phyloP scores from a whole-genome alignment of 768 basidiomycete genomes.

The Scleroderma citrinum region DNA sequence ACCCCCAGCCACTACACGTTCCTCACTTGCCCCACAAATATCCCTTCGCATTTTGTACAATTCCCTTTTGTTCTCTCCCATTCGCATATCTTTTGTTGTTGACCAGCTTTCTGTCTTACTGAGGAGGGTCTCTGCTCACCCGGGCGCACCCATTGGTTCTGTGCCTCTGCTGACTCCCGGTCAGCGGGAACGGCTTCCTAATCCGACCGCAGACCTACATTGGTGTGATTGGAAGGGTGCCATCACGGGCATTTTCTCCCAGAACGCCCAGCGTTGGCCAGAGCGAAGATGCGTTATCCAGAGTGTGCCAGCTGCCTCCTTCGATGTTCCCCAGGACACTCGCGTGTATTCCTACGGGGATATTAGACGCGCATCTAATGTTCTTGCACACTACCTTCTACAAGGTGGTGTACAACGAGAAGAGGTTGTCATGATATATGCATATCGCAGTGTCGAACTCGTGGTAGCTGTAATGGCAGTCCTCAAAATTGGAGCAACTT shows the following conservation, averaged over 20 bases:
- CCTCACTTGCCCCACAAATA: slow-evolving; percentile 67
- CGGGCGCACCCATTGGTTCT: slow-evolving; percentile 65
- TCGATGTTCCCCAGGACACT: slow-evolving; percentile 43
- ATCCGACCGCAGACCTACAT: slow-evolving; percentile 81
- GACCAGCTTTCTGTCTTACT: slow-evolving; percentile 83
- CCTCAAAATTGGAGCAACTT: slow-evolving; percentile 92
- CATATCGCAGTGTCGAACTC: slow-evolving; percentile 91
- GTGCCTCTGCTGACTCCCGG: slow-evolving; percentile 71
- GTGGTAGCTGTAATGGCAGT: slow-evolving; percentile 97
- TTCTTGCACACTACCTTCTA: slow-evolving; percentile 85
- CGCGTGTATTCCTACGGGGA: slow-evolving; percentile 69
- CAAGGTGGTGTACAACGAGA: slow-evolving; percentile 82
- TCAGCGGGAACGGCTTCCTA: slow-evolving; percentile 68
- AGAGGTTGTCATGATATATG: slow-evolving; percentile 98
- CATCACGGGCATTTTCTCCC: slow-evolving; percentile 91
- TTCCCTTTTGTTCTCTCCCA: slow-evolving; percentile 82
- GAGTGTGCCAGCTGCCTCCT: slow-evolving; percentile 40
- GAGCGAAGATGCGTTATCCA: slow-evolving; percentile 89
- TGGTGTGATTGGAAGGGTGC: slow-evolving; percentile 99
- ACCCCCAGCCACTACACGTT: slow-evolving; percentile 59
- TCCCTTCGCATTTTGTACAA: slow-evolving; percentile 88
- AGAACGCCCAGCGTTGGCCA: slow-evolving; percentile 75
- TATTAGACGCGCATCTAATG: slow-evolving; percentile 81
- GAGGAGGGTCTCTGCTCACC: slow-evolving; percentile 61
- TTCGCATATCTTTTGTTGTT: slow-evolving; percentile 70